phyloP scores from a whole-genome alignment of 2,329 filamentous ascomycete species.

The Colletotrichum sp. region DNA sequence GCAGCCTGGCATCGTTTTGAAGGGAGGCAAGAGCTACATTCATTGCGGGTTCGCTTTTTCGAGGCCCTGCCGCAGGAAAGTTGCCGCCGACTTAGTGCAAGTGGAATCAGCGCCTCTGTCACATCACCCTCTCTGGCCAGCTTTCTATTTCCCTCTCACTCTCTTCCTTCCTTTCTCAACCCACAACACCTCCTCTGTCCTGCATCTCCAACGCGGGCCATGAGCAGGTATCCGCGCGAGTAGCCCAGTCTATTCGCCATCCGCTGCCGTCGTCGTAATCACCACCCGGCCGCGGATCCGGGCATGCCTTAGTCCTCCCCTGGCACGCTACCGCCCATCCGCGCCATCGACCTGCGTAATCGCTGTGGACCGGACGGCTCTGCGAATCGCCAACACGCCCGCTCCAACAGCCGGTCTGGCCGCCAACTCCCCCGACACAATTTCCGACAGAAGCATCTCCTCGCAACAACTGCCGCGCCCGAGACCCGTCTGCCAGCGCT shows the following conservation, averaged over 20 bases:
- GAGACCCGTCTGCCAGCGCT: background rate
- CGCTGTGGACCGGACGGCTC: background rate
- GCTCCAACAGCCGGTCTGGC: background rate
- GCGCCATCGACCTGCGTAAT: conserved; percentile 4
- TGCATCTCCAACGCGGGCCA: background rate
- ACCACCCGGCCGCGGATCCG: background rate
- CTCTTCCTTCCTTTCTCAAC: background rate
- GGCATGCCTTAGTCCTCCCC: background rate
- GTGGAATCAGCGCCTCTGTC: background rate
- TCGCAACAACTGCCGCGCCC: background rate
- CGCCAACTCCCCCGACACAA: background rate
- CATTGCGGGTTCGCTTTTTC: background rate
- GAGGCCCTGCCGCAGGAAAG: background rate
- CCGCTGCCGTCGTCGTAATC: background rate
- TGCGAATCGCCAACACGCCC: conserved; percentile 5
- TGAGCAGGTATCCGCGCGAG: background rate
- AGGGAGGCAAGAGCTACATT: background rate
- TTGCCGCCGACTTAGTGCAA: background rate
- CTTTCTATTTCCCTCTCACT: background rate
- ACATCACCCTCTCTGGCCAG: background rate
- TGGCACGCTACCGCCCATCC: background rate
- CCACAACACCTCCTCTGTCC: background rate
- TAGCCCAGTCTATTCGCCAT: background rate
- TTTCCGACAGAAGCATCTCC: background rate
- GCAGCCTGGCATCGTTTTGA: background rate